phyloP scores from a whole-genome alignment of 2,329 filamentous ascomycete genomes.

The Sclerotinia nivalis region DNA sequence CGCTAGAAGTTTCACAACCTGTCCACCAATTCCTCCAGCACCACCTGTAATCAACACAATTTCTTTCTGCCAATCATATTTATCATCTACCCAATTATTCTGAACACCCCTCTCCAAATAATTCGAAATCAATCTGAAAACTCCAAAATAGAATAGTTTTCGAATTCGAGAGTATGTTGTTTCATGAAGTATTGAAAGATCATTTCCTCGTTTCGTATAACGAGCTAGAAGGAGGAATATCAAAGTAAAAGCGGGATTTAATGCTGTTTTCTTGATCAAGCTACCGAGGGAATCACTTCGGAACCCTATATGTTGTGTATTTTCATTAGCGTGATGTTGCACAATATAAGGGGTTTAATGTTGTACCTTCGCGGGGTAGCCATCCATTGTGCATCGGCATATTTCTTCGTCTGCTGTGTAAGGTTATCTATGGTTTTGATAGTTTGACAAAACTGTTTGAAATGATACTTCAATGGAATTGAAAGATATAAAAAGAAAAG shows the following conservation, averaged over 20 bases:
- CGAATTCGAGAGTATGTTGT: slow-evolving; percentile 54
- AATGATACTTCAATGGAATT: not conserved
- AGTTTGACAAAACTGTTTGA: not conserved
- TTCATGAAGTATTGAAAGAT: slow-evolving; percentile 55
- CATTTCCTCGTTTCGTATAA: slow-evolving; percentile 62
- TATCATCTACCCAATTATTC: slow-evolving; percentile 54
- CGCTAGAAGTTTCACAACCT: slow-evolving; percentile 65
- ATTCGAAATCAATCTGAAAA: slow-evolving; percentile 50
- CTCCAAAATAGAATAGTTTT: slow-evolving; percentile 53
- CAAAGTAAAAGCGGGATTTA: slow-evolving; percentile 66
- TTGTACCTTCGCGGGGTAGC: slow-evolving; percentile 54
- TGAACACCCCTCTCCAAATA: slow-evolving; percentile 53
- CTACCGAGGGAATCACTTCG: slow-evolving; percentile 60
- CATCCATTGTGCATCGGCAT: slow-evolving; percentile 55
- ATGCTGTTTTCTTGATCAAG: slow-evolving; percentile 58
- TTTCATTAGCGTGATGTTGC: not conserved
- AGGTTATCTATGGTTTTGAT: not conserved
- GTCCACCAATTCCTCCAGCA: slow-evolving; percentile 69
- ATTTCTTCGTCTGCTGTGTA: slow-evolving; percentile 16
- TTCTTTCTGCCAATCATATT: slow-evolving; percentile 67
- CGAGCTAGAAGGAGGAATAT: slow-evolving; percentile 63
- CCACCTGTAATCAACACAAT: slow-evolving; percentile 75
- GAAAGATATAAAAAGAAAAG: not conserved
- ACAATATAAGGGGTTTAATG: not conserved
- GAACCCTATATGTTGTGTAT: slow-evolving; percentile 45